Percentiles rank a stretch among this genome's conserved stretches.
Conservation (phyloP, 306 rosid genomes). For the Sicyos edulis region DNA sequence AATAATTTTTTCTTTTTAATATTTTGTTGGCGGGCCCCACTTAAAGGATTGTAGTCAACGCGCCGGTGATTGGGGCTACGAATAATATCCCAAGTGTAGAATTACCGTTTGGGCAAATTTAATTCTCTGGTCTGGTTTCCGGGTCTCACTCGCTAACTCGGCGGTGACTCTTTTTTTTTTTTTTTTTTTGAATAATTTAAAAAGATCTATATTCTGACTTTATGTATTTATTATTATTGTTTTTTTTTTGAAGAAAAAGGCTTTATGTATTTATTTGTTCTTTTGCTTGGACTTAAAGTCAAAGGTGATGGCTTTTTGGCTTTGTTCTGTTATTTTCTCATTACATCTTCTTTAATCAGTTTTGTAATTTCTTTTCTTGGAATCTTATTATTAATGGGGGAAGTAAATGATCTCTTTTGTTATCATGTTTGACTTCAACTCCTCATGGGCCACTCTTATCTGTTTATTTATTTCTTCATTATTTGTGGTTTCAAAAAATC, state of each 20-base stretch:
- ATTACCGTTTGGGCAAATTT: not conserved
- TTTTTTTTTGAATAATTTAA: not conserved
- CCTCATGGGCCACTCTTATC: not conserved
- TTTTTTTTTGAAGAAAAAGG: not conserved
- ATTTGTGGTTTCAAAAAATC: too few species aligned
- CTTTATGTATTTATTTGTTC: not conserved
- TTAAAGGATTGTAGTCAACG: not conserved
- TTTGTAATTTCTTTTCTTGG: not conserved
- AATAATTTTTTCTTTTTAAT: too few species aligned
- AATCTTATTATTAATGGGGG: not conserved
- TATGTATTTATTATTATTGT: not conserved
- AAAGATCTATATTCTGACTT: not conserved
- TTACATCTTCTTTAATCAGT: too few species aligned
- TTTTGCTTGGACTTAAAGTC: too few species aligned
- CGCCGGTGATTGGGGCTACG: not conserved
- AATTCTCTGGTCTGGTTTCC: not conserved
- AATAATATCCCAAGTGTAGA: not conserved
- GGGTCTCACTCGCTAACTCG: constrained; percentile 11
- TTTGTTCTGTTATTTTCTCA: not conserved
- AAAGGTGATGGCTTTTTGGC: not conserved
- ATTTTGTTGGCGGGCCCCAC: not conserved
- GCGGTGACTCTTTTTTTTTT: not conserved
- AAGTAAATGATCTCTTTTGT: not conserved
- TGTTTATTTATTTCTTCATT: not conserved
- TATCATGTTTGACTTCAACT: not conserved